phyloP scores from a whole-genome alignment of 306 rosid genomes.

The cucumber (Cucumis sativus) region DNA sequence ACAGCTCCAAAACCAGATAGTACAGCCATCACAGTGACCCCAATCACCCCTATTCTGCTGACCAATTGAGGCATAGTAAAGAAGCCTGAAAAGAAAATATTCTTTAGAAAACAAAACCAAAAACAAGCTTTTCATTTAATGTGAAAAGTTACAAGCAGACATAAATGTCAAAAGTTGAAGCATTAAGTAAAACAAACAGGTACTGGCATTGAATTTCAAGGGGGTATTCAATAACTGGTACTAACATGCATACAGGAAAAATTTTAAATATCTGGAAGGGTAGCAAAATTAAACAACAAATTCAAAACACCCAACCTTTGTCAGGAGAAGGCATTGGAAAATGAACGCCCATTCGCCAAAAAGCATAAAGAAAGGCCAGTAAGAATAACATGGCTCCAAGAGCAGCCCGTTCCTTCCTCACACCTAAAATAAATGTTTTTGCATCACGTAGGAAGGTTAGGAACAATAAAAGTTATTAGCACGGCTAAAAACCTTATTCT shows the following conservation, averaged over 20 bases:
- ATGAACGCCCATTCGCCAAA: slow-evolving; percentile 98
- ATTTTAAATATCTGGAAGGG: neutral
- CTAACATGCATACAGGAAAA: neutral
- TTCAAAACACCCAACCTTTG: slow-evolving; percentile 31
- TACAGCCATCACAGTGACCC: slow-evolving; percentile 95
- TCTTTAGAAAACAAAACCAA: neutral
- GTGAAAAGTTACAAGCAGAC: neutral
- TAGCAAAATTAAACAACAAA: neutral
- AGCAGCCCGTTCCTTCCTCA: slow-evolving; percentile 72
- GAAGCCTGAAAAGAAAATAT: slow-evolving; percentile 33
- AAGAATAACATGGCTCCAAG: slow-evolving; percentile 64
- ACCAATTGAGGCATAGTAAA: slow-evolving; percentile 91
- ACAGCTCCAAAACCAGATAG: slow-evolving; percentile 95
- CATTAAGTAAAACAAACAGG: neutral
- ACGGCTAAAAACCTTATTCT: neutral
- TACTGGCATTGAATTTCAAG: neutral
- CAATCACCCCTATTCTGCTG: slow-evolving; percentile 92
- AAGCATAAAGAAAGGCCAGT: slow-evolving; percentile 74
- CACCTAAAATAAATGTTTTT: slow-evolving; percentile 20
- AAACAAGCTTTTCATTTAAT: neutral
- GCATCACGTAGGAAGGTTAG: neutral
- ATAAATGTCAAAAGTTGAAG: neutral
- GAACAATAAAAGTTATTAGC: neutral
- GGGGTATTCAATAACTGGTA: neutral
- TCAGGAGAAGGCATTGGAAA: slow-evolving; percentile 93